Percentiles rank a stretch among this genome's conserved stretches.
Conservation (phyloP, 371 early-diverging fungal genomes). For the Caulochytrium protostelioides region DNA sequence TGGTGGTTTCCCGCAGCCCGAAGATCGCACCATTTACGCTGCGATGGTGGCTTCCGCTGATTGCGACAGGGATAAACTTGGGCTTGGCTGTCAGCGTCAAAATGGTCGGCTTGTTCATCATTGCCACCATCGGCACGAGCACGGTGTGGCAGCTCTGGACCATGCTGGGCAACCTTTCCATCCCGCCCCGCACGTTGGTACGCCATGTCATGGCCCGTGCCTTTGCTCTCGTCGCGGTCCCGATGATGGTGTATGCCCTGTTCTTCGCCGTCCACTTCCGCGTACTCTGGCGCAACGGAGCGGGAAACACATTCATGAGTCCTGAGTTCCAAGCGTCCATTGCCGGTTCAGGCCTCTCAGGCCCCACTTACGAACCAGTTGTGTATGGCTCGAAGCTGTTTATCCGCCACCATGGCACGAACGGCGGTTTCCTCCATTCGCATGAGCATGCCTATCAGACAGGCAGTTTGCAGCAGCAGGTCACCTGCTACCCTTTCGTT, state of each 20-base stretch:
- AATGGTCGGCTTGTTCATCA: conserved; percentile 72
- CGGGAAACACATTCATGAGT: conserved; percentile 73
- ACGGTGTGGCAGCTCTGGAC: conserved; percentile 75
- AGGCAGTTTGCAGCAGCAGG: conserved; percentile 77
- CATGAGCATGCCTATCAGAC: conserved; percentile 51
- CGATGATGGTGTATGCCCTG: conserved; percentile 50
- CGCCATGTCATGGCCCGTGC: conserved; percentile 25
- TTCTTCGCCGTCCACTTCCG: conserved; percentile 58
- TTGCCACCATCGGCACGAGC: conserved; percentile 57
- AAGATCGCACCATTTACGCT: no score
- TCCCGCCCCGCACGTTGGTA: conserved; percentile 22
- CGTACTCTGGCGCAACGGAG: conserved; percentile 34
- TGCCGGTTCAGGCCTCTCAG: no score
- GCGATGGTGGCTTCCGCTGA: no score
- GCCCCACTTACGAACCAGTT: no score
- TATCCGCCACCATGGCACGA: conserved; percentile 54
- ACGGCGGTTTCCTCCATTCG: conserved; percentile 62
- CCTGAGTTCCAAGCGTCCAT: conserved; percentile 74
- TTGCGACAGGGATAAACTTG: no score
- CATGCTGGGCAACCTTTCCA: conserved; percentile 41
- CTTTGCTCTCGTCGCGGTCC: conserved; percentile 48
- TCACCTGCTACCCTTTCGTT: conserved; percentile 57
- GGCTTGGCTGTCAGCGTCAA: no score
- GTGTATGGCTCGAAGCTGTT: conserved; percentile 63
- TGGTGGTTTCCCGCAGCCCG: conserved; percentile 1